Percentiles rank a stretch among this genome's conserved stretches.
Conservation (phyloP, 2,329 filamentous ascomycete species). For the Ilyonectria sp. region DNA sequence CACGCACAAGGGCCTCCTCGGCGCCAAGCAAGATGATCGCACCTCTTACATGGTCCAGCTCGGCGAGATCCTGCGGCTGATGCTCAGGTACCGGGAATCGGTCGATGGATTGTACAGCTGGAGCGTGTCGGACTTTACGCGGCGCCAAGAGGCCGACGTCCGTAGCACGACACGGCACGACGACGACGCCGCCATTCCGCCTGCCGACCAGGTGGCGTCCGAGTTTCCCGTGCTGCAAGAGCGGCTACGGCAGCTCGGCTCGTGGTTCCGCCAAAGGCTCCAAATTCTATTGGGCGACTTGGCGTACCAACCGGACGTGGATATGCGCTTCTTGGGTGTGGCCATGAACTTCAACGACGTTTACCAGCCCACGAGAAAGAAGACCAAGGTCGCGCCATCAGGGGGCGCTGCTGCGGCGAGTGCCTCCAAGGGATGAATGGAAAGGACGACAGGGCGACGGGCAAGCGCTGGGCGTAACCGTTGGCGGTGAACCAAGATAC, state of each 20-base stretch:
- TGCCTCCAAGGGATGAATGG: constrained; percentile 48
- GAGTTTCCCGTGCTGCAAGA: constrained; percentile 82
- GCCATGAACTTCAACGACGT: constrained; percentile 99
- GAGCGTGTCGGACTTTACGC: constrained; percentile 94
- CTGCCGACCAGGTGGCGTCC: constrained; percentile 70
- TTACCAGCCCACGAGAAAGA: constrained; percentile 83
- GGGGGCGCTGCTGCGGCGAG: constrained; percentile 42
- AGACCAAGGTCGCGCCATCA: constrained; percentile 60
- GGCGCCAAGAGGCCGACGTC: constrained; percentile 87
- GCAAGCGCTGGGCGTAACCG: constrained; percentile 7
- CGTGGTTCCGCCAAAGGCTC: constrained; percentile 83
- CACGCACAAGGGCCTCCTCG: constrained; percentile 94
- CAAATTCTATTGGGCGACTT: constrained; percentile 90
- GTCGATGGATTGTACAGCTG: constrained; percentile 96
- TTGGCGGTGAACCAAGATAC: constrained; percentile 11
- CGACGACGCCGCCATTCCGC: constrained; percentile 44
- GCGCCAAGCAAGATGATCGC: constrained; percentile 79
- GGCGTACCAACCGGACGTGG: constrained; percentile 92
- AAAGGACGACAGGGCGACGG: constrained; percentile 10
- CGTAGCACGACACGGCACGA: constrained; percentile 73
- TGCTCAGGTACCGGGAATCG: constrained; percentile 93
- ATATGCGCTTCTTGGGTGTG: constrained; percentile 95
- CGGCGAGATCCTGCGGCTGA: constrained; percentile 91
- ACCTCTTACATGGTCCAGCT: constrained; percentile 91
- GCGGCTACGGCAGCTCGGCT: constrained; percentile 79